These are phyloP conservation scores for Coemansia aciculifera DNA, from an alignment of 192 early-diverging fungal genomes.

Conservation along the genomic window DNA sequence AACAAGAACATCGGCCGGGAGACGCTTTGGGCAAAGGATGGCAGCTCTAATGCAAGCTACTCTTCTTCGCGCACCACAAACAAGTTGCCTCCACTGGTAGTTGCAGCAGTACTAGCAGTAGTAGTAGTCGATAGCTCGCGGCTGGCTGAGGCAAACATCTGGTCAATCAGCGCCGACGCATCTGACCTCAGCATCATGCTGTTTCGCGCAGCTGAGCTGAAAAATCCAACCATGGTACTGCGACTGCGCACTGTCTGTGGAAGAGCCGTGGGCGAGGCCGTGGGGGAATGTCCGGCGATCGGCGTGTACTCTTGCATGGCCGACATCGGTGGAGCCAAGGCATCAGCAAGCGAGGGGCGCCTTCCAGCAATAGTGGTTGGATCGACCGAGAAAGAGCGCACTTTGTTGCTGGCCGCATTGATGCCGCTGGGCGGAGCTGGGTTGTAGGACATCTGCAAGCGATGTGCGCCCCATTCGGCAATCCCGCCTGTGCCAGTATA, in stretches of 20 bases:
- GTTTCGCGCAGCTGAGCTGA: constrained; percentile 27
- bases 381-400: constrained; percentile 47
- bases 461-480: constrained; percentile 54
- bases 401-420: constrained; percentile 17
- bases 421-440: constrained; percentile 13
- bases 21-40: not conserved
- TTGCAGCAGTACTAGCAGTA: not conserved
- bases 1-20: not conserved
- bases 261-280: constrained; percentile 26
- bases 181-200: constrained; percentile 49
- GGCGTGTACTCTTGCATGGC: constrained; percentile 35
- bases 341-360: constrained; percentile 51
- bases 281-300: constrained; percentile 19
- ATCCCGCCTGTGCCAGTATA: constrained; percentile 57
- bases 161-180: constrained; percentile 49
- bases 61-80: constrained; percentile 49
- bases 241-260: constrained; percentile 25
- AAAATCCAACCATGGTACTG: constrained; percentile 8
- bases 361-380: constrained; percentile 31
- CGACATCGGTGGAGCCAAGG: constrained; percentile 43
- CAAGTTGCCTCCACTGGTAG: constrained; percentile 14
- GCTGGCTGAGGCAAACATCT: constrained; percentile 57
- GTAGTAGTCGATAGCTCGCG: constrained; percentile 26
- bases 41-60: constrained; percentile 9
- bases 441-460: constrained; percentile 48